Evolutionary conservation across 331 rosid species (phyloP).

Genomic region (Cucumis variabilis): DNA sequence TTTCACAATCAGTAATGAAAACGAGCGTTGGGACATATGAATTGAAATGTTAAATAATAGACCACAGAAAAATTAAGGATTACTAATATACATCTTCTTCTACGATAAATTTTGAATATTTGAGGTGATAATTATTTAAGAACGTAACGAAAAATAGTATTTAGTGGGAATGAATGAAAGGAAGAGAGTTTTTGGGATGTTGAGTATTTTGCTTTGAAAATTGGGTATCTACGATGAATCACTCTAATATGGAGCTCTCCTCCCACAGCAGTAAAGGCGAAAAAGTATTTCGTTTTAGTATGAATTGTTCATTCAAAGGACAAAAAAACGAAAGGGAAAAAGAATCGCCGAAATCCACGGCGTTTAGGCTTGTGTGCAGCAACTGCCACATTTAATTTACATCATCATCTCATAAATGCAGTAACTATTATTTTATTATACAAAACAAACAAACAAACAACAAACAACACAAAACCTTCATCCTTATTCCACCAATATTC

Average conservation of each 20-base stretch:
- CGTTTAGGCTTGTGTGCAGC: conserved; percentile 92
- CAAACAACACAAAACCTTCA: background rate
- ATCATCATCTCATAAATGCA: conserved; percentile 13
- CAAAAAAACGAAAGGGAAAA: conserved; percentile 66
- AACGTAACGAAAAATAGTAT: too few relatives aligned
- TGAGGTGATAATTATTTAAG: too few relatives aligned
- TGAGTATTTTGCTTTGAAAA: conserved; percentile 62
- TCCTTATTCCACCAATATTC: too few relatives aligned
- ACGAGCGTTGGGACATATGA: too few relatives aligned
- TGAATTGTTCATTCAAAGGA: conserved; percentile 59
- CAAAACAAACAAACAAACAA: too few relatives aligned
- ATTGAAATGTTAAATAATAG: background rate
- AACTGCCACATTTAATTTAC: conserved; percentile 56
- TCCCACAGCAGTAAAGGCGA: background rate
- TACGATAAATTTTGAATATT: too few relatives aligned
- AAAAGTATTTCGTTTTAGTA: conserved; percentile 37
- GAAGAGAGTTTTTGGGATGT: too few relatives aligned
- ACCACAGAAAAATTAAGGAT: too few relatives aligned
- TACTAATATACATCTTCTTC: too few relatives aligned
- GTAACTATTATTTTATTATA: too few relatives aligned
- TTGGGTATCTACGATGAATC: conserved; percentile 31
- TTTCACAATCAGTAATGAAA: too few relatives aligned
- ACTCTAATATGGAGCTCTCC: background rate
- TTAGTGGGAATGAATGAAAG: too few relatives aligned
- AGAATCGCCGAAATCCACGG: conserved; percentile 97